Percentiles rank a stretch among this genome's conserved stretches.
phyloP scores from a whole-genome alignment of 148 eudicot genomes.

The Camellia lanceoleosa region DNA sequence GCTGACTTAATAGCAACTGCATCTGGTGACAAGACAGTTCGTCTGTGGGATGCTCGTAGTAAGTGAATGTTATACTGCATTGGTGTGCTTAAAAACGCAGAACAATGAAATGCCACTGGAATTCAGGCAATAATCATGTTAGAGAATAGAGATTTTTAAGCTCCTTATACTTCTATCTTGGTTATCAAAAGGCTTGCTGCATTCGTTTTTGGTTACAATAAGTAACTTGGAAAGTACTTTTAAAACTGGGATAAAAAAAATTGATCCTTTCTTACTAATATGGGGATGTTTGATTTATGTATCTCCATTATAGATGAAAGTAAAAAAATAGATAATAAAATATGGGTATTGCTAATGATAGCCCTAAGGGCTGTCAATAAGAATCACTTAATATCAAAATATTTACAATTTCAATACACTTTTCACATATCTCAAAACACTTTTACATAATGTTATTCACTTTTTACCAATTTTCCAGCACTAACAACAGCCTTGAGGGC shows the following conservation, averaged over 20 bases:
- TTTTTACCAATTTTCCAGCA: no score
- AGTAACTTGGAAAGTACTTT: neutral
- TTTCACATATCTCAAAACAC: no score
- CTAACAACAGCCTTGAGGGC: no score
- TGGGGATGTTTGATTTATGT: neutral
- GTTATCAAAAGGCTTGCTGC: neutral
- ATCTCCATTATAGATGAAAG: neutral
- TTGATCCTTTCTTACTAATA: neutral
- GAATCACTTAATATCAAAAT: no score
- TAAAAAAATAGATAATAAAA: neutral
- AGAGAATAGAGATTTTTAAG: neutral
- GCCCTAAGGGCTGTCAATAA: no score
- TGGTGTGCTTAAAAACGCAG: neutral
- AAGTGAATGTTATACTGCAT: conserved; percentile 26
- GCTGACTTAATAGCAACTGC: conserved; percentile 92
- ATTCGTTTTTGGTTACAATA: neutral
- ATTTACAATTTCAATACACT: no score
- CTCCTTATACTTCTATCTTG: neutral
- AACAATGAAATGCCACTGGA: neutral
- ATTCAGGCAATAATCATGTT: neutral
- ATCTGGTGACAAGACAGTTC: conserved; percentile 96
- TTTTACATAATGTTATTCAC: no score
- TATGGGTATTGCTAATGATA: neutral
- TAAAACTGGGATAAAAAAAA: neutral
- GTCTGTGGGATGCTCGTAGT: conserved; percentile 99